Evolutionary conservation across 2,329 filamentous ascomycete species (phyloP), one percentile per base, ranked within the genome.

Genomic region (Fusarium piperis): DNA sequence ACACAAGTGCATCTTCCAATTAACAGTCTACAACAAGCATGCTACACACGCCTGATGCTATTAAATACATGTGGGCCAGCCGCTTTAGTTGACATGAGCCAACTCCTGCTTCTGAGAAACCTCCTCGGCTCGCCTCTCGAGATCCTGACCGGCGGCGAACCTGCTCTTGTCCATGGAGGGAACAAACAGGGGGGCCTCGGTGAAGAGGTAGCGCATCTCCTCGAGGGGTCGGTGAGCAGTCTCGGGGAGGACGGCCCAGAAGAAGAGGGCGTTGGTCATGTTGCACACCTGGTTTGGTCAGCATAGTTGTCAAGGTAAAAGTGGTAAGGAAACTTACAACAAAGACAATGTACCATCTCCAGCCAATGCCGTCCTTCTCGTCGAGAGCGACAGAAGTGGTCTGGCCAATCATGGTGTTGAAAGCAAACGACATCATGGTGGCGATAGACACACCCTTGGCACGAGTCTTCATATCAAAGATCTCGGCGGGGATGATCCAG

Each of bases 391-490:
- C 88, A 3, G 87, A 87, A 0, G 91, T 93, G 11, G 91, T 86
- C 78, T 78, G 75, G 2, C 90, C 91, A 62, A 93, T 93, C 87
- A 93, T 89, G 32, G 91, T 93, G 81, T 93, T 93, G 83, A 93
- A 94, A 2, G 92, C 92, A 79, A 92, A 94, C 12, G 86, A 90
- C 1, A 83, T 85, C 91, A 94, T 93, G 6, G 90, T 92, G 0
- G 91, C 91, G 68, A 94, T 89, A 2, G 90, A 91, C 2, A 94
- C 92, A 74, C 92, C 92, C 83, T 93, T 93, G 59, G 89, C 86
- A 39, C 93, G 87, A 0, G 92, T 94, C 68, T 90, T 88, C 3
- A 91, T 94, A 80, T 94, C 92, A 81, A 94, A 94, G 41, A 94
- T 91, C 78, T 94, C 92, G 56, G 92, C 90, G 0, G 88, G 89